Base-by-base conservation (phyloP, 352 stramenopile species). In the Phytophthora foliorum region DNA sequence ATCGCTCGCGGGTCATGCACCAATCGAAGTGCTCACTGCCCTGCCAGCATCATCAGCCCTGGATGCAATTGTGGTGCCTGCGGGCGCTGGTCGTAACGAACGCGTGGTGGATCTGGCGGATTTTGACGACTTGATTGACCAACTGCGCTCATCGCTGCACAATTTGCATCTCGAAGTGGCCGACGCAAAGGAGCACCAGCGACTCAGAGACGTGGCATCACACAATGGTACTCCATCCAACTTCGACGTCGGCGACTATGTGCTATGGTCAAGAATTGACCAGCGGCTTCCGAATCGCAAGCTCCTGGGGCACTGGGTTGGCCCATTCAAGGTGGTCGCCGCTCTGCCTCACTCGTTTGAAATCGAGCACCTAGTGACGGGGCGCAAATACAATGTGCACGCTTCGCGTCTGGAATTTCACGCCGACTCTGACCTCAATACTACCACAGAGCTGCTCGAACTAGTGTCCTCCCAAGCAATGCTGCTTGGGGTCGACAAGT, bases 221-320 rank as follows among this genome's bases (percentile, higher is more conserved):
- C 13, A 36, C 36, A 25, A 67, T 24, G 48, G n/a, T 3, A 44
- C 2, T 19, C 24, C 36, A 34, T 46, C n/a, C 53, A 70, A 63
- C 42, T 70, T 57, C 39, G 19, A 25, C 5, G 54, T 65, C 16
- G 63, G 55, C 29, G 63, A 66, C 45, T 65, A 54, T 31, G 63
- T 66, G n/a, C 41, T 71, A 3, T 71, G 55, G 63, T 71, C 53
- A 6, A n/a, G 54, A 14, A 55, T 71, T 13, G 54, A 66, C 32
- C 14, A 29, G 25, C 31, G 63, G 16, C 46, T 71, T 19, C 11
- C 63, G 11, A 36, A 32, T 3, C n/a, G 39, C 54, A 71, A 71
- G 32, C 45, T 71, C 4, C 10, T 66, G 3, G 55, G 19, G 10
- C 27, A 48, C 29, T 71, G 34, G 55, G 51, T 71, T 21, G 55